Evolutionary conservation across 768 basidiomycete genomes (phyloP).

Genomic region (Termitomyces sp.): DNA sequence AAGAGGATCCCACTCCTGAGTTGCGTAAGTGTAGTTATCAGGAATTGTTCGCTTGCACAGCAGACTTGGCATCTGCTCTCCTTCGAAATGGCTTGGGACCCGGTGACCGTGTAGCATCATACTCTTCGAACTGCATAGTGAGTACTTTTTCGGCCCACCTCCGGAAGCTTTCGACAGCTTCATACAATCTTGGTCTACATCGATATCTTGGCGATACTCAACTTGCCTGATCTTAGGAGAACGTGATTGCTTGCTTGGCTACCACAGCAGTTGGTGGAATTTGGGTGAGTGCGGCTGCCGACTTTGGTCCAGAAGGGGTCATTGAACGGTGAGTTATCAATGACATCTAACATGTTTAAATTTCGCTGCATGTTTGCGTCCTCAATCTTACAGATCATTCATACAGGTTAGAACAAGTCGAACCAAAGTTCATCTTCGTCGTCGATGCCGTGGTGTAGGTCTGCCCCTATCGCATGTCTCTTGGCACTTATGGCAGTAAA

Average conservation of each 20-base stretch:
- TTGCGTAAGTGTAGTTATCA: conserved; percentile 48
- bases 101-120: conserved; percentile 73
- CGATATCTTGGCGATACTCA: conserved; percentile 9
- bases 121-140: conserved; percentile 76
- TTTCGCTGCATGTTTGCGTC: background rate
- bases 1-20: conserved; percentile 36
- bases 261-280: conserved; percentile 71
- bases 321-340: conserved; percentile 51
- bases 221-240: conserved; percentile 43
- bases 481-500: conserved; percentile 21
- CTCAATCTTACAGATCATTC: background rate
- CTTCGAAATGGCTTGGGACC: conserved; percentile 45
- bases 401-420: conserved; percentile 74
- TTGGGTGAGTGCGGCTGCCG: conserved; percentile 79
- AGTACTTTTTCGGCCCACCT: conserved; percentile 21
- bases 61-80: conserved; percentile 54
- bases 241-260: conserved; percentile 62
- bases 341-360: background rate
- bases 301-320: conserved; percentile 78
- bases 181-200: background rate
- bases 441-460: conserved; percentile 68
- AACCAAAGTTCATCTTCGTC: conserved; percentile 66
- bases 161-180: background rate
- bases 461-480: background rate
- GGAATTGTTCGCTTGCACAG: conserved; percentile 52